phyloP scores from a whole-genome alignment of 495 filamentous ascomycete genomes.

The Tuber aestivum region DNA sequence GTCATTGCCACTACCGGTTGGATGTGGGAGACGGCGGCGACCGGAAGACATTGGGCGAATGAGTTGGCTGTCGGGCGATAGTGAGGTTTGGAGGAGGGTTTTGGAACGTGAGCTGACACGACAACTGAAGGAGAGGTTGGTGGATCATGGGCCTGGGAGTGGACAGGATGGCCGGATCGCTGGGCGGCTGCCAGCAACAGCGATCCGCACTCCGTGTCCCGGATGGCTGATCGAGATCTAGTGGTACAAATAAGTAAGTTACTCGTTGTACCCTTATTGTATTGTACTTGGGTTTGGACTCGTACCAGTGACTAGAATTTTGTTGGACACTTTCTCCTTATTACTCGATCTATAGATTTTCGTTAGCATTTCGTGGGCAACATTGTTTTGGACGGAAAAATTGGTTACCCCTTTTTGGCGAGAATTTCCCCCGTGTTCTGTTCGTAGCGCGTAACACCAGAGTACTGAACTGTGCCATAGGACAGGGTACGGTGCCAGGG shows the following conservation, averaged over 20 bases:
- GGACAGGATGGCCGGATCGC: neutral
- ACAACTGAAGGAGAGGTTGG: constrained; percentile 15
- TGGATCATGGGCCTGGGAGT: neutral
- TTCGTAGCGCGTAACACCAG: neutral
- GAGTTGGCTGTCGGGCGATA: constrained; percentile 12
- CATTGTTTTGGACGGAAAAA: neutral
- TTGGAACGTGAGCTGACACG: constrained; percentile 22
- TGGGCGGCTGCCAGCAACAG: neutral
- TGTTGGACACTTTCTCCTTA: neutral
- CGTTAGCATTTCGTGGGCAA: neutral
- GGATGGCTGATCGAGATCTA: neutral
- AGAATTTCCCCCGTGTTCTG: neutral
- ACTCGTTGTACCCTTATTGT: neutral
- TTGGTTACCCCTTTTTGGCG: constrained; percentile 1
- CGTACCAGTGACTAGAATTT: neutral
- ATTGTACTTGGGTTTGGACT: neutral
- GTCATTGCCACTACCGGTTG: constrained; percentile 15
- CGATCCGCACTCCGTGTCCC: neutral
- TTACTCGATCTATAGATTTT: neutral
- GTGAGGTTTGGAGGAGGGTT: constrained; percentile 6
- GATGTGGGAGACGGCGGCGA: constrained; percentile 21
- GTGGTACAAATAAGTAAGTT: neutral
- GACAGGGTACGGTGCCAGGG: neutral
- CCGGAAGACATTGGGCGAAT: constrained; percentile 25
- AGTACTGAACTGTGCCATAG: neutral